Base-by-base conservation (phyloP, 768 basidiomycete species). In the Tephrocybe sp. region DNA sequence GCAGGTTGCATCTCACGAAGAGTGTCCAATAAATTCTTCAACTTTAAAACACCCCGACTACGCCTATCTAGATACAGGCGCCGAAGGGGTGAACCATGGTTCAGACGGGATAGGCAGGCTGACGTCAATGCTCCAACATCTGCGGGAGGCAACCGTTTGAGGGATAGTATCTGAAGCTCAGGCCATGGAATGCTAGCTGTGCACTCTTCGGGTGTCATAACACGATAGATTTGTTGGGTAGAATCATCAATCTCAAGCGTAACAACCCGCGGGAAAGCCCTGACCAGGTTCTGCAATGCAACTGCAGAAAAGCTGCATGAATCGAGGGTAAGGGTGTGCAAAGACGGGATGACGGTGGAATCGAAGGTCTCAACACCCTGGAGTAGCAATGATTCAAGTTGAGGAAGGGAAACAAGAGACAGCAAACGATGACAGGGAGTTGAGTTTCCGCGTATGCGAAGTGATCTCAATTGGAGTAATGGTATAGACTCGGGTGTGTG, bases 381-480 rank as follows among this genome's bases (percentile, higher is more conserved):
- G 22, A 78, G 64, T 26, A 61, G 56, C 4, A 76, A 57, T 1
- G 64, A 59, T 47, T 72, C 65, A 21, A 77, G 66, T 15, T 55
- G 53, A 3, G 73, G 71, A 44, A 69, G 55, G n/a, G 56, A 49
- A 39, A 78, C 53, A 32, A 72, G 58, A n/a, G 69, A 62, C 30
- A 71, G 51, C n/a, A 71, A 54, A 35, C 66, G 69, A 53, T 66
- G 64, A 24, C 67, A 52, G 9, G 66, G 63, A 9, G 66, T 66
- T 35, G 59, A 64, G 13, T 64, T 64, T 6, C 71, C 71, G 22
- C 71, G 69, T 18, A 76, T 64, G 18, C 77, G 75, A n/a, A 79
- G 62, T 22, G 67, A 64, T 19, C 58, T 66, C 18, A 79, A 66
- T 11, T 58, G 51, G 21, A 68, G 66, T 15, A 77, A 58, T 4